A percentile compares a stretch with the other conserved stretches of the same genome.
phyloP scores from a whole-genome alignment of 176 grass and related monocot species.

The Aechmea fasciata region DNA sequence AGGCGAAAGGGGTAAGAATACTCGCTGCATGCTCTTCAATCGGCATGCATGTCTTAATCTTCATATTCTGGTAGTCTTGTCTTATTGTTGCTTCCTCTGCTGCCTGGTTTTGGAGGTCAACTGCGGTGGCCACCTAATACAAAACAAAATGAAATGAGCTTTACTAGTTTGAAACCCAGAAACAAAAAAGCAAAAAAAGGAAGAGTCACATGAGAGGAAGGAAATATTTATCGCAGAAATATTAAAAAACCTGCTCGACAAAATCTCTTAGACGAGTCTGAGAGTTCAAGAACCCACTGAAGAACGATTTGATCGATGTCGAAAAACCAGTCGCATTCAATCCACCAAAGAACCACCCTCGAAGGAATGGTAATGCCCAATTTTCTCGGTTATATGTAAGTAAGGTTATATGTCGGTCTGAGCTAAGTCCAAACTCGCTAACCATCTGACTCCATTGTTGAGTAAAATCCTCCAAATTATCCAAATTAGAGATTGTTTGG shows the following conservation, averaged over 20 bases:
- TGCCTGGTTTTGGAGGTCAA: slow-evolving; percentile 44
- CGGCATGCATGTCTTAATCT: slow-evolving; percentile 43
- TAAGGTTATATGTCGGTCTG: slow-evolving; percentile 31
- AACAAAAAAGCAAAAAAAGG: background rate
- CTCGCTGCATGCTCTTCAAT: slow-evolving; percentile 36
- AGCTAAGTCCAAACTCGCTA: slow-evolving; percentile 29
- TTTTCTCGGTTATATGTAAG: slow-evolving; percentile 33
- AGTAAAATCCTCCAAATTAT: slow-evolving; percentile 31
- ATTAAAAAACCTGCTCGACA: slow-evolving; percentile 33
- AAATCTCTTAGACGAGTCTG: slow-evolving; percentile 47
- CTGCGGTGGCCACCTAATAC: slow-evolving; percentile 25
- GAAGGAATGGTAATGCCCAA: slow-evolving; percentile 43
- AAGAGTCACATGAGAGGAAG: background rate
- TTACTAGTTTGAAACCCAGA: background rate
- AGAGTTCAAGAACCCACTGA: slow-evolving; percentile 31
- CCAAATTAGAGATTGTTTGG: slow-evolving; percentile 26
- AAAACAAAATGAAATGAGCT: slow-evolving; percentile 2
- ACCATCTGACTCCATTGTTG: slow-evolving; percentile 41
- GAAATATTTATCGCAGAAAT: background rate
- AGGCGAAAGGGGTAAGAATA: slow-evolving; percentile 32
- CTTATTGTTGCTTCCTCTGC: slow-evolving; percentile 39
- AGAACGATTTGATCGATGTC: slow-evolving; percentile 28
- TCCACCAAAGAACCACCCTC: slow-evolving; percentile 42
- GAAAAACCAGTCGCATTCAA: slow-evolving; percentile 18
- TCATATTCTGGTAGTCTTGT: slow-evolving; percentile 33